These are phyloP conservation scores for Pythium dissotocum DNA, from an alignment of 352 stramenopile genomes.

Conservation along the genomic window DNA sequence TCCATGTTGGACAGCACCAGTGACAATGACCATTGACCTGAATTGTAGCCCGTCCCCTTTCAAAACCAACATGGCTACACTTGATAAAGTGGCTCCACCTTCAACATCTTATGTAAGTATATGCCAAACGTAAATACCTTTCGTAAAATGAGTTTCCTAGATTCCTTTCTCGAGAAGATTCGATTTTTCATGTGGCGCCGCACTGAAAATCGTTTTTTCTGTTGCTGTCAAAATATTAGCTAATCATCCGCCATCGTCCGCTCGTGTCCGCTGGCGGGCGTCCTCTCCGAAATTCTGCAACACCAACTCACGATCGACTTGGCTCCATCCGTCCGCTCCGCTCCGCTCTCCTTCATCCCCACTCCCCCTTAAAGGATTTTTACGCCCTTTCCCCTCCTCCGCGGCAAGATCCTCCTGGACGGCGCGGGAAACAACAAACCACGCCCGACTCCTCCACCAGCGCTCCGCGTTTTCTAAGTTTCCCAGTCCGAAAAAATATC, in stretches of 20 bases:
- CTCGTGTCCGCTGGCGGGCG: constrained; percentile 8
- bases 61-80: constrained; percentile 20
- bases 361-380: constrained; percentile 1
- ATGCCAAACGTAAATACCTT: not conserved
- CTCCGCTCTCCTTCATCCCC: constrained; percentile 9
- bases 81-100: not conserved
- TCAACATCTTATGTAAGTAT: constrained; percentile 21
- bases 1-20: not conserved
- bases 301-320: not conserved
- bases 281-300: constrained; percentile 6
- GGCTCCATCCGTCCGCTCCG: constrained; percentile 4
- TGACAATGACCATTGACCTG: constrained; percentile 8
- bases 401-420: constrained; percentile 13
- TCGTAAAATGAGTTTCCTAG: constrained; percentile 18
- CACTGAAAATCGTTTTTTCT: constrained; percentile 2
- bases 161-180: constrained; percentile 12
- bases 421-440: constrained; percentile 10
- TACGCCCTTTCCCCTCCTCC: constrained; percentile 21
- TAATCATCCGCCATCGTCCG: constrained; percentile 14
- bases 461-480: not conserved
- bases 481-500: not conserved
- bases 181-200: constrained; percentile 3
- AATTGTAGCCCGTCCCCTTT: constrained; percentile 4
- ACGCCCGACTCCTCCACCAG: constrained; percentile 8
- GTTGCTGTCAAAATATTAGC: constrained; percentile 9